Evolutionary conservation across 2,329 filamentous ascomycete genomes (phyloP).

Genomic region (Colletotrichum cereale): DNA sequence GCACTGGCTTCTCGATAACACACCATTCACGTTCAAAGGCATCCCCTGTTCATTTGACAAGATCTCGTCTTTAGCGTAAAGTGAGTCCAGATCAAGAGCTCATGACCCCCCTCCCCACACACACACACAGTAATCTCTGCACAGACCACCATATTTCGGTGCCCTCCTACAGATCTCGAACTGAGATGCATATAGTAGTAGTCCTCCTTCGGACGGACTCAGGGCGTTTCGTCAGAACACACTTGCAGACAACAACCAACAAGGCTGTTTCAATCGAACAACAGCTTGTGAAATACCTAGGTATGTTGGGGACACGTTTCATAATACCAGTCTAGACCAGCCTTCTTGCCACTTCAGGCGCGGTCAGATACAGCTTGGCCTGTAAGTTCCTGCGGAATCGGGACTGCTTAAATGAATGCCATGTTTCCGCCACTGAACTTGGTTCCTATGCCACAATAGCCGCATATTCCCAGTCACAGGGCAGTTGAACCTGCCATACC

Average conservation of each 20-base stretch:
- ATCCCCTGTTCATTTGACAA: neutral
- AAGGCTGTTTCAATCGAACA: neutral
- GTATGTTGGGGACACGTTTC: neutral
- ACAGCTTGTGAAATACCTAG: neutral
- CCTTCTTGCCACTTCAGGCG: neutral
- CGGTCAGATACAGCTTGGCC: neutral
- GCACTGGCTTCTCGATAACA: neutral
- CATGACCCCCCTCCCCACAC: too few species aligned
- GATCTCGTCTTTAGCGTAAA: neutral
- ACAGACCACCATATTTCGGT: neutral
- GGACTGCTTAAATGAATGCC: neutral
- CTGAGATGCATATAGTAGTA: neutral
- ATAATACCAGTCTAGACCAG: too few species aligned
- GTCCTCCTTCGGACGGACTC: neutral
- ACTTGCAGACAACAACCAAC: neutral
- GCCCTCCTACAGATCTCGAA: neutral
- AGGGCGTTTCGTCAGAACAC: neutral
- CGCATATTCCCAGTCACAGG: neutral
- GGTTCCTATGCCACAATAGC: neutral
- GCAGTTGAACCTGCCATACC: neutral
- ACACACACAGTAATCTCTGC: neutral
- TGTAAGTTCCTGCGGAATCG: neutral
- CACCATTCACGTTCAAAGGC: neutral
- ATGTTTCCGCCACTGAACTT: neutral
- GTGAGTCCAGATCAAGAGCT: neutral